Evolutionary conservation across 2,329 filamentous ascomycete species (phyloP).

Genomic region (Fusarium chuoi): DNA sequence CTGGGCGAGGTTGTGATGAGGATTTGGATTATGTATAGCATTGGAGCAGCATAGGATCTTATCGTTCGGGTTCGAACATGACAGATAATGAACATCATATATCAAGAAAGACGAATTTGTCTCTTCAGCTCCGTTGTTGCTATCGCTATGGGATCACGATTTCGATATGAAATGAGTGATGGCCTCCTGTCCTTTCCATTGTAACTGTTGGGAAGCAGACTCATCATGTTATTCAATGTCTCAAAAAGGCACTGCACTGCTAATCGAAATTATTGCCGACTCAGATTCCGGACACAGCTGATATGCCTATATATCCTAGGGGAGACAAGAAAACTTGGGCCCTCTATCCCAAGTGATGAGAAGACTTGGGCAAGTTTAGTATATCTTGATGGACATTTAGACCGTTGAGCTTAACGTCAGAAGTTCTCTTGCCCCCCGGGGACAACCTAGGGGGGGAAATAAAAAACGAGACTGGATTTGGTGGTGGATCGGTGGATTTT

Average conservation of each 20-base stretch:
- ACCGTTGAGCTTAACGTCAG: background rate
- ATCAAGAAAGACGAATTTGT: background rate
- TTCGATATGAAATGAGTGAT: background rate
- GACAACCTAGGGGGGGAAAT: too few species aligned
- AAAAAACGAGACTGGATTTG: too few species aligned
- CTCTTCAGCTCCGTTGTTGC: background rate
- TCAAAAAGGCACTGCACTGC: background rate
- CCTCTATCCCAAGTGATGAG: background rate
- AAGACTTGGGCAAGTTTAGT: background rate
- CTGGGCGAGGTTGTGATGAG: background rate
- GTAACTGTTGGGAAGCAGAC: background rate
- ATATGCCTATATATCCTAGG: background rate
- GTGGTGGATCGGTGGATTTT: too few species aligned
- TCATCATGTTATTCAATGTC: background rate
- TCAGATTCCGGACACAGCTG: background rate
- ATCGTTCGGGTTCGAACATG: background rate
- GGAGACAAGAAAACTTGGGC: background rate
- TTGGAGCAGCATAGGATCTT: background rate
- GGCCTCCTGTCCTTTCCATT: background rate
- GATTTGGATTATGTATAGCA: background rate
- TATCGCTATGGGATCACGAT: background rate
- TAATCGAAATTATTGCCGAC: background rate
- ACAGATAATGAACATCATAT: background rate
- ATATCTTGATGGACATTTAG: background rate
- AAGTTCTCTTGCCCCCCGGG: background rate